Evolutionary conservation across 2,329 filamentous ascomycete species (phyloP).

Genomic region (Colletotrichum musae): DNA sequence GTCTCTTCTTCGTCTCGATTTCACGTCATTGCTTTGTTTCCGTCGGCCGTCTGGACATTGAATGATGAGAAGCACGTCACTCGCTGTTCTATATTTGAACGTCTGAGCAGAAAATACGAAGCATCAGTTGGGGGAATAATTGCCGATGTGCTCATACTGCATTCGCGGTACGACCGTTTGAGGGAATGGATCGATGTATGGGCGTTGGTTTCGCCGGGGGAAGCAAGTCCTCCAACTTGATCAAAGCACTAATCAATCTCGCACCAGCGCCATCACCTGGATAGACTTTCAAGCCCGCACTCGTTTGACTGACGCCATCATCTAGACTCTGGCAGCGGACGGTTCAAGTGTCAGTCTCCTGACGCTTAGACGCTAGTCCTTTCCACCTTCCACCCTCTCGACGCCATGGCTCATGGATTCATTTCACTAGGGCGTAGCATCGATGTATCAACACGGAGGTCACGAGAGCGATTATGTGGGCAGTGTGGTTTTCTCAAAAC

Average conservation of each 20-base stretch:
- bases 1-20: slow-evolving; percentile 4
- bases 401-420: slow-evolving; percentile 1
- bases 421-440: slow-evolving; percentile 7
- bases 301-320: background rate
- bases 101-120: too few relatives aligned
- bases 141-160: slow-evolving; percentile 15
- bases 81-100: background rate
- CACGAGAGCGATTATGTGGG: background rate
- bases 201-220: slow-evolving; percentile 9
- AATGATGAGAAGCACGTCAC: background rate
- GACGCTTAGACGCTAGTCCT: background rate
- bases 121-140: background rate
- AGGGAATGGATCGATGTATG: slow-evolving; percentile 7
- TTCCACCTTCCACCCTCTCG: background rate
- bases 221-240: slow-evolving; percentile 17
- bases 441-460: background rate
- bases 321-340: background rate
- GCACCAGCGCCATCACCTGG: background rate
- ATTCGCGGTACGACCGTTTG: background rate
- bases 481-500: slow-evolving; percentile 27
- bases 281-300: background rate
- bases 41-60: background rate
- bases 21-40: slow-evolving; percentile 2
- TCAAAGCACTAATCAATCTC: slow-evolving; percentile 7
- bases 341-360: background rate